These are phyloP conservation scores for Colletotrichum godetiae DNA, from an alignment of 2,329 filamentous ascomycete species.

Conservation along the genomic window DNA sequence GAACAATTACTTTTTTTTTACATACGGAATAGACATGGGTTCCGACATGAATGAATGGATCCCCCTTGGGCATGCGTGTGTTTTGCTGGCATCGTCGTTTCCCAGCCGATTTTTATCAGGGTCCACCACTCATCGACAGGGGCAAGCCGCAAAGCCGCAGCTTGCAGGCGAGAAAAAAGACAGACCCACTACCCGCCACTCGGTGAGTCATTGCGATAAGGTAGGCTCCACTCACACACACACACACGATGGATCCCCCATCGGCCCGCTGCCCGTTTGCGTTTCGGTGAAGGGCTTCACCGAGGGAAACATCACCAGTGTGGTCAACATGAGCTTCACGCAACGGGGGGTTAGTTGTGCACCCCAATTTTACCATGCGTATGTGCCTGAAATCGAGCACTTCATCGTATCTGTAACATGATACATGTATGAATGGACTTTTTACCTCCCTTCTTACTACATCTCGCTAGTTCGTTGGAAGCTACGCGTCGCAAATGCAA, in stretches of 20 bases:
- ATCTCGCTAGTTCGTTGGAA: no score
- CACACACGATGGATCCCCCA: neutral
- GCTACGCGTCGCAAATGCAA: no score
- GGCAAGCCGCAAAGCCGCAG: neutral
- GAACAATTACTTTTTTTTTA: neutral
- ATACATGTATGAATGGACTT: no score
- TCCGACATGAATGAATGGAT: no score
- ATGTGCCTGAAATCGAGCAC: no score
- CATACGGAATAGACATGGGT: neutral
- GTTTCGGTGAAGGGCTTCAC: neutral
- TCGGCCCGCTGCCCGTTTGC: neutral
- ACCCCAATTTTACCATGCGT: no score
- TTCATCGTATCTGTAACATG: no score
- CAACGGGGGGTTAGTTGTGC: neutral
- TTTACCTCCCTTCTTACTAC: no score
- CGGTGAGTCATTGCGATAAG: slow-evolving; percentile 16
- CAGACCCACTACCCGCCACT: slow-evolving; percentile 13
- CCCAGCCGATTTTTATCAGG: slow-evolving; percentile 8
- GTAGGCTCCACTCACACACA: neutral
- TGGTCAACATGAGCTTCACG: neutral
- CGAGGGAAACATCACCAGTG: neutral
- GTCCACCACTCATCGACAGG: neutral
- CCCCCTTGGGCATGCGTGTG: neutral
- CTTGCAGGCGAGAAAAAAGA: no score
- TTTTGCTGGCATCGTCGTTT: slow-evolving; percentile 2